Evolutionary conservation across 148 eudicot species (phyloP).

Genomic region (Polygonum aviculare): DNA sequence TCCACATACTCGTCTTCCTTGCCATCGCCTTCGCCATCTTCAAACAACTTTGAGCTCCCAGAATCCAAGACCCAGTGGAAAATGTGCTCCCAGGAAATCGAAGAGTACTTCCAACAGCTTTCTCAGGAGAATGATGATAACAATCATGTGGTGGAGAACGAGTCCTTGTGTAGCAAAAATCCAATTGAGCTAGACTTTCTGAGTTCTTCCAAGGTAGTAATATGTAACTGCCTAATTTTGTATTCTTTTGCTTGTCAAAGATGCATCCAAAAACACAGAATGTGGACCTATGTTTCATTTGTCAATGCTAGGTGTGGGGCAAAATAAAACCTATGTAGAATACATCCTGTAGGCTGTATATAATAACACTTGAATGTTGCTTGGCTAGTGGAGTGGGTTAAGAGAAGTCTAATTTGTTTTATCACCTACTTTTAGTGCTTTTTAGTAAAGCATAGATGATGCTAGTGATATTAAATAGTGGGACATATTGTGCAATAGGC

Average conservation of each 20-base stretch:
- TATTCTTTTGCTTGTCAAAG: not conserved
- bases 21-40: conserved; percentile 16
- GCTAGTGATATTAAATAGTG: not conserved
- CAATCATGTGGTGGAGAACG: conserved; percentile 14
- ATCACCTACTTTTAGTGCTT: no score
- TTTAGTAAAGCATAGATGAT: not conserved
- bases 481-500: not conserved
- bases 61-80: conserved; percentile 38
- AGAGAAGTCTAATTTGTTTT: not conserved
- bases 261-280: not conserved
- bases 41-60: conserved; percentile 18
- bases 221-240: not conserved
- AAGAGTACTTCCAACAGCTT: conserved; percentile 49
- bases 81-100: conserved; percentile 39
- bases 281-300: not conserved
- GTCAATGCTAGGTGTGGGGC: not conserved
- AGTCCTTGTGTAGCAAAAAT: conserved; percentile 11
- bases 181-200: conserved; percentile 23
- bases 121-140: conserved; percentile 24
- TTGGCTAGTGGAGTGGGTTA: not conserved
- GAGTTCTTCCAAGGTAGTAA: conserved; percentile 27
- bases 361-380: not conserved
- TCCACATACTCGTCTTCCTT: conserved; percentile 14
- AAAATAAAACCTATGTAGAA: not conserved
- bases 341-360: not conserved